Evolutionary conservation across 2,329 filamentous ascomycete species (phyloP).

Genomic region (Colletotrichum musae): DNA sequence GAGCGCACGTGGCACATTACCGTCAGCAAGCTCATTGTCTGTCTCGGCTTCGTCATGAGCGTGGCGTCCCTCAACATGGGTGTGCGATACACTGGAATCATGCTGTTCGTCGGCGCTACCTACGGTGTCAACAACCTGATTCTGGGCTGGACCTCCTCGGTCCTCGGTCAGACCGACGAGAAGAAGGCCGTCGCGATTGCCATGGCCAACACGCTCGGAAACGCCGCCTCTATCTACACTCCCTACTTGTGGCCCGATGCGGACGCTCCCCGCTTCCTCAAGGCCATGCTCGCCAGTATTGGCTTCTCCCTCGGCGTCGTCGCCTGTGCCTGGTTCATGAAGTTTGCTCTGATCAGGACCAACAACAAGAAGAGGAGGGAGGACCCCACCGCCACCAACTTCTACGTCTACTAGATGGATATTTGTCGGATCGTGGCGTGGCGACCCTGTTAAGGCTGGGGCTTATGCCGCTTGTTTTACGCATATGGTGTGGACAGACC

Average conservation of each 20-base stretch:
- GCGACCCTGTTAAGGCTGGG: background rate
- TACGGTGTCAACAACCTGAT: conserved; percentile 60
- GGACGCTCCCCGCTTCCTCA: conserved; percentile 39
- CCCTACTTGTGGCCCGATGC: conserved; percentile 42
- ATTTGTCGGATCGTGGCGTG: too few relatives aligned
- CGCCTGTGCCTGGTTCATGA: conserved; percentile 54
- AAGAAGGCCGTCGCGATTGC: conserved; percentile 62
- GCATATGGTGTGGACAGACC: background rate
- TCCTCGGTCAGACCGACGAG: conserved; percentile 61
- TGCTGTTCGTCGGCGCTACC: conserved; percentile 53
- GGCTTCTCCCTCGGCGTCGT: conserved; percentile 51
- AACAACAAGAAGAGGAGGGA: conserved; percentile 51
- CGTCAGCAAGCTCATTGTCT: conserved; percentile 56
- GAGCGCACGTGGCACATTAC: conserved; percentile 65
- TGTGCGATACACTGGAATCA: conserved; percentile 47
- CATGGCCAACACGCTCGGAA: conserved; percentile 42
- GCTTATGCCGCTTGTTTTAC: background rate
- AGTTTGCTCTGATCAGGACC: conserved; percentile 50
- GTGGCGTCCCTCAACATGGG: conserved; percentile 45
- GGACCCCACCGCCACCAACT: conserved; percentile 45
- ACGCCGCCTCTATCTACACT: conserved; percentile 41
- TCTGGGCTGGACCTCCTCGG: conserved; percentile 58
- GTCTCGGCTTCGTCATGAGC: conserved; percentile 47
- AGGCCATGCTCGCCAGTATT: conserved; percentile 44
- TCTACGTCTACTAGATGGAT: conserved; percentile 47